Conservation (phyloP, 805 yeast species). For the Metschnikowia lachancei region DNA sequence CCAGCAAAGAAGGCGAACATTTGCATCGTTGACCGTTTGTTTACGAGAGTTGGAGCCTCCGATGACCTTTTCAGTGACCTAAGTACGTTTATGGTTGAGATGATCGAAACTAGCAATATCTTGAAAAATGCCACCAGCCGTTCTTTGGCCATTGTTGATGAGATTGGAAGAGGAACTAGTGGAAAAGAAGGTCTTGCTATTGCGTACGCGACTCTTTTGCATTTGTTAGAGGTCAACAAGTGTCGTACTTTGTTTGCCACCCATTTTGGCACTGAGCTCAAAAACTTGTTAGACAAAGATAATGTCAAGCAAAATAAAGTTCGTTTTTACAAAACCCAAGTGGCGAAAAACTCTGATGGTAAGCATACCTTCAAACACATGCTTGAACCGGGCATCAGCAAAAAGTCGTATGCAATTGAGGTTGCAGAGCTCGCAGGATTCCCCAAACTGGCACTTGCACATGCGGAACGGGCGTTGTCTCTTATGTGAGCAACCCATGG, state of each 20-base stretch:
- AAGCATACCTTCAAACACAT: constrained; percentile 51
- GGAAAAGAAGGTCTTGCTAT: constrained; percentile 81
- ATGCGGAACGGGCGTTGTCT: constrained; percentile 43
- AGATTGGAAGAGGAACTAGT: constrained; percentile 52
- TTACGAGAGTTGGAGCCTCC: constrained; percentile 45
- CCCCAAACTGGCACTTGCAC: constrained; percentile 54
- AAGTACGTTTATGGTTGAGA: constrained; percentile 54
- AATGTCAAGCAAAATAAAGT: constrained; percentile 27
- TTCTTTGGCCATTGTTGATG: constrained; percentile 42
- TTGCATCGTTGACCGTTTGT: constrained; percentile 47
- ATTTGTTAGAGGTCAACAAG: constrained; percentile 50
- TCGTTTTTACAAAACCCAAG: constrained; percentile 34
- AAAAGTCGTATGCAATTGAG: constrained; percentile 70
- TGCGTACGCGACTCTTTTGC: constrained; percentile 70
- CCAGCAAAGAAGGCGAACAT: constrained; percentile 48
- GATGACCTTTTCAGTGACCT: constrained; percentile 29
- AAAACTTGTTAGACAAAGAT: constrained; percentile 35
- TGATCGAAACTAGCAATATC: constrained; percentile 41
- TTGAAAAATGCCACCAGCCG: constrained; percentile 33
- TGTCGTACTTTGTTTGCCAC: constrained; percentile 87
- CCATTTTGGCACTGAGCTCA: constrained; percentile 55
- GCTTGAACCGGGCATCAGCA: constrained; percentile 64
- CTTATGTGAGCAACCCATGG: constrained; percentile 1
- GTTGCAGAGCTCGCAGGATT: constrained; percentile 80
- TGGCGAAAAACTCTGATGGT: constrained; percentile 21